These are phyloP conservation scores for Geranium brycei DNA, from an alignment of 345 rosid species.

Conservation along the genomic window DNA sequence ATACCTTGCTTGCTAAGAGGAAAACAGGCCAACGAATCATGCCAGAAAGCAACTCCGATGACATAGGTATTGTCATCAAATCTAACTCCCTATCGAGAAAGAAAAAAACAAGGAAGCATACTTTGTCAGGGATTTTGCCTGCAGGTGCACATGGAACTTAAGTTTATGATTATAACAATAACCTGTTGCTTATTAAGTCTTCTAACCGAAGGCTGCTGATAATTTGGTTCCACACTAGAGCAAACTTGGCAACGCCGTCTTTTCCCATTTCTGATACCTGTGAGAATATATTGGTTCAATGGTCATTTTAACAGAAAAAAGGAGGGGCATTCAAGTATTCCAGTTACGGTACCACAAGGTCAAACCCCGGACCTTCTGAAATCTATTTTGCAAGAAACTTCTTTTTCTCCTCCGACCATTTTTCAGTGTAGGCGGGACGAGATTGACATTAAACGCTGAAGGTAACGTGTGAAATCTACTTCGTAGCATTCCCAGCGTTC, in stretches of 20 bases:
- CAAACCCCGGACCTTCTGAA: constrained; percentile 38
- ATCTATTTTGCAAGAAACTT: constrained; percentile 30
- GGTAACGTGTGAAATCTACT: constrained; percentile 83
- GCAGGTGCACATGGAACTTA: constrained; percentile 3
- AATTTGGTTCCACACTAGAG: constrained; percentile 85
- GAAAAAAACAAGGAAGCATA: constrained; percentile 3
- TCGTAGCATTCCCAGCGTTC: constrained; percentile 92
- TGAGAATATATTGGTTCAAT: constrained; percentile 5
- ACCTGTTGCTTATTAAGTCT: constrained; percentile 91
- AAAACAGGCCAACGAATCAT: constrained; percentile 85
- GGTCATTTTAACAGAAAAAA: constrained; percentile 2
- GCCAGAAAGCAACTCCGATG: constrained; percentile 49
- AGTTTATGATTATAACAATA: constrained; percentile 5
- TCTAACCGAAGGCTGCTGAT: constrained; percentile 59
- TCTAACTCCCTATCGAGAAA: constrained; percentile 59
- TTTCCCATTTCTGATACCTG: constrained; percentile 40
- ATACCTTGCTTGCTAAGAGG: constrained; percentile 84
- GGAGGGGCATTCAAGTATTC: not conserved
- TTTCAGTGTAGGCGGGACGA: constrained; percentile 46
- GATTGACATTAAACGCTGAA: constrained; percentile 59
- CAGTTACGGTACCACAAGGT: constrained; percentile 1
- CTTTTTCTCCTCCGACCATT: constrained; percentile 25
- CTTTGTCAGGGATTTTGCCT: constrained; percentile 3
- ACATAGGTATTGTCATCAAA: constrained; percentile 72
- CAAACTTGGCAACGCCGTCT: constrained; percentile 63